Percentiles rank a stretch among this genome's conserved stretches.
Evolutionary conservation across 805 yeast species (phyloP).

Genomic region (Pichia occidentalis): DNA sequence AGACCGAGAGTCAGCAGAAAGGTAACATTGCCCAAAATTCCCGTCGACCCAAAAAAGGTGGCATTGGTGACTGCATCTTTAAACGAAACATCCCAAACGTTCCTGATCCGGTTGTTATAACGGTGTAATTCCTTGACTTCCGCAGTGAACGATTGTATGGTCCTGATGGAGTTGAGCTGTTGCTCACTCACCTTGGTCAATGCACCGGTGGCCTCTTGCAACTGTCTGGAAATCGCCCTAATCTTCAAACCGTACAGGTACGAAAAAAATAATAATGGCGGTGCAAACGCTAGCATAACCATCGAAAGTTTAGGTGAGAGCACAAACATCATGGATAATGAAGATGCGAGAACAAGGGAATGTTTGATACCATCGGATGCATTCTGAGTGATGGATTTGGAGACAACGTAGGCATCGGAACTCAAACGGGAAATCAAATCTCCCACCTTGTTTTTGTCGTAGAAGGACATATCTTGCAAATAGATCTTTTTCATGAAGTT

Average conservation of each 20-base stretch:
- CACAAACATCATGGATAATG: slow-evolving; percentile 84
- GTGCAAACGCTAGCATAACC: slow-evolving; percentile 71
- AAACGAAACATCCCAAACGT: slow-evolving; percentile 63
- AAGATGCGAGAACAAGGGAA: slow-evolving; percentile 70
- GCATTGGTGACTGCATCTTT: slow-evolving; percentile 80
- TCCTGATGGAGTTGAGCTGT: slow-evolving; percentile 74
- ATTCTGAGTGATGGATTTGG: slow-evolving; percentile 81
- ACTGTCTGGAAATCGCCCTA: slow-evolving; percentile 62
- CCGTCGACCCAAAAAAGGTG: slow-evolving; percentile 71
- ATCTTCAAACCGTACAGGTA: slow-evolving; percentile 77
- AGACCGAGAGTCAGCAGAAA: slow-evolving; percentile 67
- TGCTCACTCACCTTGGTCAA: slow-evolving; percentile 90
- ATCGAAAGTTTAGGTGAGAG: slow-evolving; percentile 75
- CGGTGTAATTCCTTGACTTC: slow-evolving; percentile 71
- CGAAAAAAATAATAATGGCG: slow-evolving; percentile 79
- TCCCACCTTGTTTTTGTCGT: slow-evolving; percentile 87
- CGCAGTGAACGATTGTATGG: slow-evolving; percentile 88
- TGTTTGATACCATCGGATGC: slow-evolving; percentile 88
- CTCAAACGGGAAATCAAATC: slow-evolving; percentile 84
- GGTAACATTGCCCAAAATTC: slow-evolving; percentile 76
- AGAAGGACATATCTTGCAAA: slow-evolving; percentile 82
- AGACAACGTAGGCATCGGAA: slow-evolving; percentile 84
- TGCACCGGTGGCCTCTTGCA: slow-evolving; percentile 82
- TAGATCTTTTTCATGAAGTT: slow-evolving; percentile 70
- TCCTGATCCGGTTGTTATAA: slow-evolving; percentile 65